Conservation (phyloP, 2,329 filamentous ascomycete genomes). For the Gnomoniopsis smithogilvyi region DNA sequence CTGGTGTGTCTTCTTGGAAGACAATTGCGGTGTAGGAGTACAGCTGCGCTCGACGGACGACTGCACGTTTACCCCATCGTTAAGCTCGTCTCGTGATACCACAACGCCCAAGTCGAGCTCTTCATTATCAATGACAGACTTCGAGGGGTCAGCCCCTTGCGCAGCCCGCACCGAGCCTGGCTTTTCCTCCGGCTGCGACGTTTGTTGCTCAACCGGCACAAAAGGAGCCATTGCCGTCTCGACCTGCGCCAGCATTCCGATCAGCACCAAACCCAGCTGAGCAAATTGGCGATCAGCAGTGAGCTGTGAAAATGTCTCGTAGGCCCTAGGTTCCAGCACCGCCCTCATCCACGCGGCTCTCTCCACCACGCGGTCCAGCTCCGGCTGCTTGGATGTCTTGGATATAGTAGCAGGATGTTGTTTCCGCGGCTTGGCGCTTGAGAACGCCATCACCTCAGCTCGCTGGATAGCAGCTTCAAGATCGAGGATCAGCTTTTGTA, state of each 20-base stretch:
- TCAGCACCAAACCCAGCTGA: constrained; percentile 64
- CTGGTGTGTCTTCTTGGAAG: background rate
- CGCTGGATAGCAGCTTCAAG: constrained; percentile 24
- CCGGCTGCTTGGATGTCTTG: constrained; percentile 1
- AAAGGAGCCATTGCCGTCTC: constrained; percentile 40
- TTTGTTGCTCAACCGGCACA: constrained; percentile 20
- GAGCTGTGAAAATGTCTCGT: constrained; percentile 62
- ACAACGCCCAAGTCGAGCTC: constrained; percentile 21
- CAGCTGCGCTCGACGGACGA: background rate
- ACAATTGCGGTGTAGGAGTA: background rate
- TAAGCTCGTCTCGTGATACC: constrained; percentile 23
- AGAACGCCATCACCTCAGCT: constrained; percentile 1
- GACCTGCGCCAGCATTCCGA: constrained; percentile 61
- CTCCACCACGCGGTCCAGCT: constrained; percentile 12
- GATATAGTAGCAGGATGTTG: constrained; percentile 30
- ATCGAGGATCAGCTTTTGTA: constrained; percentile 49
- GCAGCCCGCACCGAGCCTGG: constrained; percentile 24
- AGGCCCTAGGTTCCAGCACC: constrained; percentile 38
- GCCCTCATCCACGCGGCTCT: constrained; percentile 38
- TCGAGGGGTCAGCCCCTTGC: background rate
- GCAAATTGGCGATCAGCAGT: constrained; percentile 71
- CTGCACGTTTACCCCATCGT: background rate
- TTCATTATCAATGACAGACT: background rate
- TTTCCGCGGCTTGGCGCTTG: constrained; percentile 15
- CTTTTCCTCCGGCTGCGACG: constrained; percentile 19